Conservation (phyloP, 2,329 filamentous ascomycete genomes). For the Botrytis aclada region DNA sequence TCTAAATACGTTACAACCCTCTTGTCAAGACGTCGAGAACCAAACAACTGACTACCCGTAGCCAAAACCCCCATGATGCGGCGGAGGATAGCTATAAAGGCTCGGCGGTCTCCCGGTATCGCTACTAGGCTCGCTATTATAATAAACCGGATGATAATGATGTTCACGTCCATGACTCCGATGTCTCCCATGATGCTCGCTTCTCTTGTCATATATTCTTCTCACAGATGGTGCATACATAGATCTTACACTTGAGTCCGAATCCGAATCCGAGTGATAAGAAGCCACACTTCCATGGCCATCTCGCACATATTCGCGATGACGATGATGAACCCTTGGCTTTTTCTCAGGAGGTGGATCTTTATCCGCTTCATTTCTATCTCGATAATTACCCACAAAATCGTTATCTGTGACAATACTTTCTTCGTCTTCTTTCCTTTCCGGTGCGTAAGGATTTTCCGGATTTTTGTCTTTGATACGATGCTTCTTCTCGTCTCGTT, state of each 20-base stretch:
- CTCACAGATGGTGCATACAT: neutral
- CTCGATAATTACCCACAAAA: neutral
- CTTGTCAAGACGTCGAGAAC: neutral
- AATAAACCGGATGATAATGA: neutral
- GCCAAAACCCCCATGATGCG: neutral
- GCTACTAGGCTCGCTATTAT: neutral
- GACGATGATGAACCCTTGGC: neutral
- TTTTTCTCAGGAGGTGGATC: neutral
- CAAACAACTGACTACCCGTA: neutral
- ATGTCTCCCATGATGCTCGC: no score
- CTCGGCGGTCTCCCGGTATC: neutral
- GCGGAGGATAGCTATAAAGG: neutral
- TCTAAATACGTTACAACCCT: neutral
- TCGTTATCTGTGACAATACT: constrained; percentile 2
- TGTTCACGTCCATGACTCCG: neutral
- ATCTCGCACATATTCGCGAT: neutral
- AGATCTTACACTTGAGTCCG: neutral
- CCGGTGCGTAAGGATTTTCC: neutral
- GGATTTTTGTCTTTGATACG: neutral
- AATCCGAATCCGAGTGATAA: neutral
- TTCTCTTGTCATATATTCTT: neutral
- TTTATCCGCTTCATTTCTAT: neutral
- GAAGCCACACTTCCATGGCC: neutral
- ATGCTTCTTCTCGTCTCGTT: neutral
- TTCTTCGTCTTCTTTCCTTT: neutral